Percentiles rank a stretch among this genome's conserved stretches.
phyloP scores from a whole-genome alignment of 257 asterid species.

The Jacaranda mimosifolia region DNA sequence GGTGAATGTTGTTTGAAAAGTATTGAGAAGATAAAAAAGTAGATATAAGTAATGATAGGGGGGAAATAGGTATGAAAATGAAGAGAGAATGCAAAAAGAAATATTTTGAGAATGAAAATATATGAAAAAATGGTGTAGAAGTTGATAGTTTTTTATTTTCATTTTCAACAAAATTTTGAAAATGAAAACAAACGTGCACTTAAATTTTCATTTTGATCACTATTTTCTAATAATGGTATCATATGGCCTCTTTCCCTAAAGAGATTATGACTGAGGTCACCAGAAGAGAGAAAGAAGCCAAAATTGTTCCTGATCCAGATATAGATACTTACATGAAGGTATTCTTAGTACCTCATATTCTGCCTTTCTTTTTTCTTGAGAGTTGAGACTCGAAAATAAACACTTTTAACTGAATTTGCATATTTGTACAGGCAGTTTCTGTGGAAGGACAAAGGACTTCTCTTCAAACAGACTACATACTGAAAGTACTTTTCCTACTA shows the following conservation, averaged over 20 bases:
- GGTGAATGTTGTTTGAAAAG: too few species aligned
- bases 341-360: constrained; percentile 12
- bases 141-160: too few species aligned
- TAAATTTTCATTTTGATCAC: not conserved
- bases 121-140: too few species aligned
- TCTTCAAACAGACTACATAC: constrained; percentile 60
- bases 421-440: constrained; percentile 56
- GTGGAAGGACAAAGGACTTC: constrained; percentile 60
- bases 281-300: constrained; percentile 71
- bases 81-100: too few species aligned
- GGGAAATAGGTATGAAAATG: too few species aligned
- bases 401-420: too few species aligned
- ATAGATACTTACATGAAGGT: constrained; percentile 85
- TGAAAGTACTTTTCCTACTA: constrained; percentile 44
- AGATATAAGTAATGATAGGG: too few species aligned
- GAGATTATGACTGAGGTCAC: constrained; percentile 69
- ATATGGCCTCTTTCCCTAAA: constrained; percentile 33
- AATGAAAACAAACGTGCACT: too few species aligned
- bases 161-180: too few species aligned
- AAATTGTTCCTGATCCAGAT: constrained; percentile 76
- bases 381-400: too few species aligned
- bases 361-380: not conserved
- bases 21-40: too few species aligned
- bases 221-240: not conserved
- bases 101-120: too few species aligned